Percentiles rank a stretch among this genome's conserved stretches.
Conservation (phyloP, 1,139 yeast species). For the Suhomyces anneliseae region DNA sequence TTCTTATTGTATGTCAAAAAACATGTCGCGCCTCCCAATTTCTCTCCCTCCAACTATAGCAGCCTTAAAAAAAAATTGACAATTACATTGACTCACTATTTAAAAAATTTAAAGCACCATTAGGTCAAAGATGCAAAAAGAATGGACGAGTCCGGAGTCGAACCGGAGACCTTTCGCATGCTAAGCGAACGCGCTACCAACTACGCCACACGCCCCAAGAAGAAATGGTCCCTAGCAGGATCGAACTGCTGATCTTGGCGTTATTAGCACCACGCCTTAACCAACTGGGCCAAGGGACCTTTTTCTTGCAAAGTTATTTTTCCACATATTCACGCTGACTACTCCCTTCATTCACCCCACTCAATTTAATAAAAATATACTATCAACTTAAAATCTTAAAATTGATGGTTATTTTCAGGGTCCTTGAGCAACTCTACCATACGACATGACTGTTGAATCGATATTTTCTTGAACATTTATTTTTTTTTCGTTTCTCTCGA, state of each 20-base stretch:
- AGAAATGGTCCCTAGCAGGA: slow-evolving; percentile 76
- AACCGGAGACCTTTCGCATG: slow-evolving; percentile 90
- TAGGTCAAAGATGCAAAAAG: slow-evolving; percentile 14
- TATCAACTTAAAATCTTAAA: no score
- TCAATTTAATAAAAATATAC: no score
- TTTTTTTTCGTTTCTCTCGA: no score
- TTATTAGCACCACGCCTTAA: slow-evolving; percentile 89
- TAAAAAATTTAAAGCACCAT: slow-evolving; percentile 6
- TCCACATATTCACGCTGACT: background rate
- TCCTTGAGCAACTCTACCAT: no score
- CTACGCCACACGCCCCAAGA: slow-evolving; percentile 83
- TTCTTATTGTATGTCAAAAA: no score
- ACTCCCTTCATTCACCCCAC: no score
- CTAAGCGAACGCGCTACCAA: slow-evolving; percentile 92
- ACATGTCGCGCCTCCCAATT: no score
- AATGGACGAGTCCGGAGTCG: slow-evolving; percentile 87
- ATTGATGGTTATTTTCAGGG: no score
- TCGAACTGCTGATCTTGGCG: slow-evolving; percentile 86
- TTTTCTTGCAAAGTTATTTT: background rate
- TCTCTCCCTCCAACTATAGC: background rate
- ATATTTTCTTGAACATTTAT: no score
- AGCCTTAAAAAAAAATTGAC: background rate
- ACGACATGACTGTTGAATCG: no score
- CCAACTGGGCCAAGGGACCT: slow-evolving; percentile 80
- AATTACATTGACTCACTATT: background rate